Conservation (phyloP, 441 rosid genomes). For the Dalechampia spathulata region DNA sequence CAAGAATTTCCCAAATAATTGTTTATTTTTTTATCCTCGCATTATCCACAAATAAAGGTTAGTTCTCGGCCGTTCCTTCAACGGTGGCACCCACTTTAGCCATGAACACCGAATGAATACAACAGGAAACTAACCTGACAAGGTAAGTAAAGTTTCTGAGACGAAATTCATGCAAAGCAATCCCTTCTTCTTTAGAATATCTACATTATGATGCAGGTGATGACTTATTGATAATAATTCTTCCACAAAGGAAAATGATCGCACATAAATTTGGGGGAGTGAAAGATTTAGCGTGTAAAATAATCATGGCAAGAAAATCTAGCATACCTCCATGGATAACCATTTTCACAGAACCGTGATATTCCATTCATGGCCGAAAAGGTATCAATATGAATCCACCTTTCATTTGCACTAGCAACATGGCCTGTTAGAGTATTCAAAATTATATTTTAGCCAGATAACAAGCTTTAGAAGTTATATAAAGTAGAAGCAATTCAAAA, state of each 20-base stretch:
- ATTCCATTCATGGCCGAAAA: slow-evolving; percentile 97
- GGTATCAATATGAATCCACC: slow-evolving; percentile 84
- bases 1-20: too few relatives aligned
- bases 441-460: slow-evolving; percentile 2
- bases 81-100: too few relatives aligned
- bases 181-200: slow-evolving; percentile 93
- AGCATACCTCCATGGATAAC: slow-evolving; percentile 74
- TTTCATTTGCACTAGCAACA: slow-evolving; percentile 32
- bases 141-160: slow-evolving; percentile 74
- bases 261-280: not conserved
- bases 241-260: not conserved
- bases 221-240: not conserved
- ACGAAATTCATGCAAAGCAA: slow-evolving; percentile 41
- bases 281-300: not conserved
- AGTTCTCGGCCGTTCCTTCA: too few relatives aligned
- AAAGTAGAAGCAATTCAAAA: too few relatives aligned
- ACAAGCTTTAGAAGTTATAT: too few relatives aligned
- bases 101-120: not conserved
- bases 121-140: slow-evolving; percentile 52
- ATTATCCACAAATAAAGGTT: too few relatives aligned
- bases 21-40: too few relatives aligned
- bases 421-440: slow-evolving; percentile 34
- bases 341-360: slow-evolving; percentile 83
- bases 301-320: slow-evolving; percentile 4
- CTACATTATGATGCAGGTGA: slow-evolving; percentile 27